A percentile compares a stretch with the other conserved stretches of the same genome.
Evolutionary conservation across 331 rosid genomes (phyloP).

Genomic region (Arachis monticola): DNA sequence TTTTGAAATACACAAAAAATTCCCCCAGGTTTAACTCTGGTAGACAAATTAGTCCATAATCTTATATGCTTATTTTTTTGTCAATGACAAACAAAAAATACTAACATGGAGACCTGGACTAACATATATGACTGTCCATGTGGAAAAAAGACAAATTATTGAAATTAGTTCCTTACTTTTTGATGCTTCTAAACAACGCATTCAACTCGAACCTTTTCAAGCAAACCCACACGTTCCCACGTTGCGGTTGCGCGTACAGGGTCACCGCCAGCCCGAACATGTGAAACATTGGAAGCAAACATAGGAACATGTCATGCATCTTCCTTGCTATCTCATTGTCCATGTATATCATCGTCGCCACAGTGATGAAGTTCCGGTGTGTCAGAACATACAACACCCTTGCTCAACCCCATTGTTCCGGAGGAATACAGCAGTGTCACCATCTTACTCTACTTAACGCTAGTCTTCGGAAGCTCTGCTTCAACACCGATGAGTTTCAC

Average conservation of each 20-base stretch:
- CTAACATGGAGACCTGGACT: too few species aligned
- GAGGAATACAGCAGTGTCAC: conserved; percentile 81
- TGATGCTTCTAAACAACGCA: conserved; percentile 56
- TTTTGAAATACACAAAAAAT: too few species aligned
- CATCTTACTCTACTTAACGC: conserved; percentile 56
- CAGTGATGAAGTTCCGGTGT: conserved; percentile 66
- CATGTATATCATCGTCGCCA: conserved; percentile 56
- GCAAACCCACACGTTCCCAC: conserved; percentile 60
- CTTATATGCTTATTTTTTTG: too few species aligned
- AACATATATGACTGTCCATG: too few species aligned
- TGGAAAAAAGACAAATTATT: too few species aligned
- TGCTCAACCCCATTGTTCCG: conserved; percentile 79
- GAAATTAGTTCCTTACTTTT: conserved; percentile 48
- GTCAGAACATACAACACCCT: conserved; percentile 66
- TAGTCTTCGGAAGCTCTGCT: conserved; percentile 49
- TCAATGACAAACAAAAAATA: too few species aligned
- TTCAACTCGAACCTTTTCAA: conserved; percentile 61
- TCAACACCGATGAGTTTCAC: conserved; percentile 38
- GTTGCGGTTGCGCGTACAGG: conserved; percentile 57
- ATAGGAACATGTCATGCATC: conserved; percentile 48
- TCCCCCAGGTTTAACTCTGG: too few species aligned
- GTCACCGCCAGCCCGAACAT: conserved; percentile 65
- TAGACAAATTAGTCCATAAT: too few species aligned
- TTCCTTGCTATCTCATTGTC: conserved; percentile 54
- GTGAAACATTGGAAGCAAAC: conserved; percentile 82